phyloP scores from a whole-genome alignment of 2,329 filamentous ascomycete genomes.

The Talaromyces sp. region DNA sequence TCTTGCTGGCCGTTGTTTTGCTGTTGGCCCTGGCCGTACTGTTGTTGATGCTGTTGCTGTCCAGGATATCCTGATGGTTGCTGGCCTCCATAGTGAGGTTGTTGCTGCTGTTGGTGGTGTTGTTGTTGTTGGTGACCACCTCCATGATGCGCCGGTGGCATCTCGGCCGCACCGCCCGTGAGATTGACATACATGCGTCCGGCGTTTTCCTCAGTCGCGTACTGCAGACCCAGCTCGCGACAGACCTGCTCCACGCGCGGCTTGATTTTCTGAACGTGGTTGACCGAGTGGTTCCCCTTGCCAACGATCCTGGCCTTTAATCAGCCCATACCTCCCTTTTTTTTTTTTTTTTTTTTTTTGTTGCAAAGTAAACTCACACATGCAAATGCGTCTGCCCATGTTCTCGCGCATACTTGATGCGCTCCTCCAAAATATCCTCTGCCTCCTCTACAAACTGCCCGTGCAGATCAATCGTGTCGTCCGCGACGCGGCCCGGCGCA shows the following conservation, averaged over 20 bases:
- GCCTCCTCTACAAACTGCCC: constrained; percentile 94
- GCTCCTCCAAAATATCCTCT: constrained; percentile 78
- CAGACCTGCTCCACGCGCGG: constrained; percentile 89
- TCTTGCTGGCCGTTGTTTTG: constrained; percentile 43
- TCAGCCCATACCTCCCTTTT: background rate
- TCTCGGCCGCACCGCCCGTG: constrained; percentile 61
- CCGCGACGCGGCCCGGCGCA: constrained; percentile 64
- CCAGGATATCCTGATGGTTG: constrained; percentile 35
- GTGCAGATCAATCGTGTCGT: constrained; percentile 88
- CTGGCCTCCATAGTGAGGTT: constrained; percentile 28
- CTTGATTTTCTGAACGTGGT: constrained; percentile 89
- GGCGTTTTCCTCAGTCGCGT: constrained; percentile 79
- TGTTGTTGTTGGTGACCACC: constrained; percentile 32
- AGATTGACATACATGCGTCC: constrained; percentile 87
- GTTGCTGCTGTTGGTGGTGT: constrained; percentile 39
- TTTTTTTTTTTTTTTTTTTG: too few relatives aligned
- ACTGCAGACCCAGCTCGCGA: constrained; percentile 74
- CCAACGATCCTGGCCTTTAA: constrained; percentile 65
- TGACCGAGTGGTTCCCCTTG: constrained; percentile 80
- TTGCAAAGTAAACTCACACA: too few relatives aligned
- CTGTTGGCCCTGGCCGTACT: constrained; percentile 27
- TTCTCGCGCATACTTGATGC: constrained; percentile 71
- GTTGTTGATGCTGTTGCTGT: constrained; percentile 36
- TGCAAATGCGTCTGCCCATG: constrained; percentile 78
- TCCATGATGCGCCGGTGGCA: constrained; percentile 30